Evolutionary conservation across 176 grass and related monocot genomes (phyloP).

Genomic region (Lolium perenne): DNA sequence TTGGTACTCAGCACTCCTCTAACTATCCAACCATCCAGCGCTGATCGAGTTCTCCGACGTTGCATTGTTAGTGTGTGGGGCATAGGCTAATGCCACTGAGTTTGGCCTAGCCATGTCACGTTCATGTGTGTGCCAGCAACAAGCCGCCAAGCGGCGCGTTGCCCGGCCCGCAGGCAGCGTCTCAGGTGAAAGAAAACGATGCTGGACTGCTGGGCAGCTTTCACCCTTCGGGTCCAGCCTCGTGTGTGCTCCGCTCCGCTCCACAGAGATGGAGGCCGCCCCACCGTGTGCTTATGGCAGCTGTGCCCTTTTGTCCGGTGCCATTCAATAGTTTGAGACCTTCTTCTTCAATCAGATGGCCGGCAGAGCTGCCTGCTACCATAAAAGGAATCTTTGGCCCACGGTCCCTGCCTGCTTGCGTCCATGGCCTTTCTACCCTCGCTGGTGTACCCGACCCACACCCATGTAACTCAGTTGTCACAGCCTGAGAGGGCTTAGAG

Average conservation of each 20-base stretch:
- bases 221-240: background rate
- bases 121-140: too few relatives aligned
- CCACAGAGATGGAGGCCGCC: background rate
- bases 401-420: conserved; percentile 16
- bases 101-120: background rate
- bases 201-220: background rate
- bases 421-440: background rate
- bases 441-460: too few relatives aligned
- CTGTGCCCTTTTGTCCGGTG: conserved; percentile 29
- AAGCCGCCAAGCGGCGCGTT: background rate
- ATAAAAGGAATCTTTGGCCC: conserved; percentile 22
- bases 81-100: background rate
- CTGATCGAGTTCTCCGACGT: too few relatives aligned
- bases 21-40: too few relatives aligned
- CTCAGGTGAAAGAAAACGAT: conserved; percentile 35
- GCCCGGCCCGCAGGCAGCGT: background rate
- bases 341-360: conserved; percentile 22
- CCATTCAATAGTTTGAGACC: conserved; percentile 44
- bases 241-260: conserved; percentile 6
- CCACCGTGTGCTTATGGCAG: background rate
- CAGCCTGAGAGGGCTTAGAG: too few relatives aligned
- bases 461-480: too few relatives aligned
- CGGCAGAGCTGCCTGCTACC: background rate
- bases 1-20: too few relatives aligned
- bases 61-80: too few relatives aligned